These are phyloP conservation scores for Teunomyces lycoperdinae DNA, from an alignment of 805 yeast genomes.

Conservation along the genomic window DNA sequence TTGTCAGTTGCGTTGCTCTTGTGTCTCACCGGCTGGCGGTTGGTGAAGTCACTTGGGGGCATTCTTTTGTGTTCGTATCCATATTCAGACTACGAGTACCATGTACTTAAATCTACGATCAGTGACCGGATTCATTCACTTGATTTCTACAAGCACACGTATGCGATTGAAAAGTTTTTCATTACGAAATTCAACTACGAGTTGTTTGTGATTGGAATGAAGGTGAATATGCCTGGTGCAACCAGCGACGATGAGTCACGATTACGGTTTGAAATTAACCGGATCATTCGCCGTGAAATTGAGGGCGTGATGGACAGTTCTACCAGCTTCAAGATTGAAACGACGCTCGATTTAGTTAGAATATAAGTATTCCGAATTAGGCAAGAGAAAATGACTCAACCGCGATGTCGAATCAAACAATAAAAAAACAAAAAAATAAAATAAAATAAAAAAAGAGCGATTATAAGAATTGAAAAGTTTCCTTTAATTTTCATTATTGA, in stretches of 20 bases:
- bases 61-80: conserved; percentile 56
- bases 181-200: conserved; percentile 63
- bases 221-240: conserved; percentile 62
- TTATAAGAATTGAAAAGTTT: not conserved
- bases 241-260: conserved; percentile 66
- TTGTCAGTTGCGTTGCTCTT: conserved; percentile 43
- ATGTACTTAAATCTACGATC: conserved; percentile 37
- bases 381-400: conserved; percentile 27
- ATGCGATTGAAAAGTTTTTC: conserved; percentile 46
- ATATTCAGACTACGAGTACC: conserved; percentile 36
- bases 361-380: conserved; percentile 17
- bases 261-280: conserved; percentile 48
- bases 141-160: conserved; percentile 52
- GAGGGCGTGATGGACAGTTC: conserved; percentile 18
- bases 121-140: conserved; percentile 44
- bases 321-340: conserved; percentile 25
- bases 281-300: conserved; percentile 38
- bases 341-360: conserved; percentile 41
- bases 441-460: not conserved
- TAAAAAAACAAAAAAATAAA: not conserved
- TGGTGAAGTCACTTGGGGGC: conserved; percentile 51
- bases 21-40: conserved; percentile 49
- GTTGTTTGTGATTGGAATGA: conserved; percentile 55
- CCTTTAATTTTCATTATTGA: not conserved
- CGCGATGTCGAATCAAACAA: conserved; percentile 30